Conservation (phyloP, 805 yeast species). For the Maudiozyma bulderi region DNA sequence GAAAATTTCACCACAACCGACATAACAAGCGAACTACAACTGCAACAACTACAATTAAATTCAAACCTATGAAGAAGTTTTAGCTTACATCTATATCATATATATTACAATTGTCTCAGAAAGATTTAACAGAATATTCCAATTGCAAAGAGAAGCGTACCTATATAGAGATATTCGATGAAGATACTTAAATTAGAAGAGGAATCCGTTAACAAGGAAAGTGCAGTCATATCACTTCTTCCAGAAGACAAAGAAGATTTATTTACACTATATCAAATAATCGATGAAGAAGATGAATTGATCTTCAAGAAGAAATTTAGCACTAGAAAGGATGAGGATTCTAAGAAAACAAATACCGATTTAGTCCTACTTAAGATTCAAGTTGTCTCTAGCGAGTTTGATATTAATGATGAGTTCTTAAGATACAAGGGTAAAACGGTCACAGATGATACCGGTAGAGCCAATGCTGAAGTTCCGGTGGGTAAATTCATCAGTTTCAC, state of each 20-base stretch:
- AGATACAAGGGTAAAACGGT: conserved; percentile 70
- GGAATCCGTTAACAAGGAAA: conserved; percentile 11
- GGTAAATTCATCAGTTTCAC: conserved; percentile 86
- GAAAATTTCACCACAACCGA: too few species aligned
- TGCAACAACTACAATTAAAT: too few species aligned
- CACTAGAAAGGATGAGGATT: conserved; percentile 62
- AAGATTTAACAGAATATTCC: too few species aligned
- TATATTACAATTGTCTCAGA: too few species aligned
- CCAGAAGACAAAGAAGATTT: conserved; percentile 90
- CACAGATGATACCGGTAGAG: conserved; percentile 32
- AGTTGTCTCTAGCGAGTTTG: conserved; percentile 68
- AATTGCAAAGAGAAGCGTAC: too few species aligned
- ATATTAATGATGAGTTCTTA: conserved; percentile 65
- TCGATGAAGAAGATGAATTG: conserved; percentile 68
- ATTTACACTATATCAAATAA: conserved; percentile 76
- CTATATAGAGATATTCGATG: conserved; percentile 7
- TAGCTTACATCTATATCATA: too few species aligned
- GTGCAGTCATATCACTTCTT: conserved; percentile 39
- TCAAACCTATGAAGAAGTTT: too few species aligned
- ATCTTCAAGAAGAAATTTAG: conserved; percentile 53
- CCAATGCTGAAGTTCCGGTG: conserved; percentile 65
- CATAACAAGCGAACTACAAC: too few species aligned
- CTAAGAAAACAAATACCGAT: conserved; percentile 47
- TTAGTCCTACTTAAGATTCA: conserved; percentile 48
- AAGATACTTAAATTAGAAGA: conserved; percentile 12